Percentiles rank a stretch among this genome's conserved stretches.
These are phyloP conservation scores for Xylaria scruposa DNA, from an alignment of 495 filamentous ascomycete species.

Conservation along the genomic window DNA sequence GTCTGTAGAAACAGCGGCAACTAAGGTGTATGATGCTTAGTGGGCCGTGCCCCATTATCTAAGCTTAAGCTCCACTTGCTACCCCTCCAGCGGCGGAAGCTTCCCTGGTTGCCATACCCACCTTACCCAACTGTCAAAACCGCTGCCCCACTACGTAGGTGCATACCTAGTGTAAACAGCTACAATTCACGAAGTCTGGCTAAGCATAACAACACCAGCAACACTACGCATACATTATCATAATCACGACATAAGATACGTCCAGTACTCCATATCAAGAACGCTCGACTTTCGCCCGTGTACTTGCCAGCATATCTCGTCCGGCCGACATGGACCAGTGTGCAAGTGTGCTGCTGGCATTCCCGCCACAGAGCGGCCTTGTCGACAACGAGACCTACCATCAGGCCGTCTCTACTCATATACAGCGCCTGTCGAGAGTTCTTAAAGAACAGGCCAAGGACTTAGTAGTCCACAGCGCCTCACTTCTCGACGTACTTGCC, in stretches of 20 bases:
- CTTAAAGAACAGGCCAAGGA: slow-evolving; percentile 35
- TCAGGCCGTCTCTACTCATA: slow-evolving; percentile 39
- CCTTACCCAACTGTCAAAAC: not conserved
- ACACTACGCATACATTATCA: not conserved
- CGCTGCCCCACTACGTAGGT: not conserved
- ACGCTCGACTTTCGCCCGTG: not conserved
- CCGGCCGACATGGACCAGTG: slow-evolving; percentile 44
- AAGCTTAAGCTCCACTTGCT: not conserved
- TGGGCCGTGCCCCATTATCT: not conserved
- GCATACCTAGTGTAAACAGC: not conserved
- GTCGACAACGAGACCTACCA: slow-evolving; percentile 39
- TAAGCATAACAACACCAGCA: not conserved
- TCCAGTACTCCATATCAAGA: not conserved
- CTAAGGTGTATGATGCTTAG: not conserved
- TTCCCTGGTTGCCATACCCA: not conserved
- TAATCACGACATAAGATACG: not conserved
- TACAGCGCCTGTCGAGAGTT: slow-evolving; percentile 41
- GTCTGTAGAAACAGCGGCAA: not conserved
- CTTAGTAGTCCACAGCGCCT: slow-evolving; percentile 26
- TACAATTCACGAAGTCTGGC: slow-evolving; percentile 6
- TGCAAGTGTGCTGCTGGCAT: slow-evolving; percentile 47
- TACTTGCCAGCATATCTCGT: slow-evolving; percentile 3
- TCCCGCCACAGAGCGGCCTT: slow-evolving; percentile 41
- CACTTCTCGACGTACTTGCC: slow-evolving; percentile 43
- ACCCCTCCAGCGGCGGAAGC: slow-evolving; percentile 2